Conservation (phyloP, 1,284 basidiomycete species). For the Irpex lacteus region DNA sequence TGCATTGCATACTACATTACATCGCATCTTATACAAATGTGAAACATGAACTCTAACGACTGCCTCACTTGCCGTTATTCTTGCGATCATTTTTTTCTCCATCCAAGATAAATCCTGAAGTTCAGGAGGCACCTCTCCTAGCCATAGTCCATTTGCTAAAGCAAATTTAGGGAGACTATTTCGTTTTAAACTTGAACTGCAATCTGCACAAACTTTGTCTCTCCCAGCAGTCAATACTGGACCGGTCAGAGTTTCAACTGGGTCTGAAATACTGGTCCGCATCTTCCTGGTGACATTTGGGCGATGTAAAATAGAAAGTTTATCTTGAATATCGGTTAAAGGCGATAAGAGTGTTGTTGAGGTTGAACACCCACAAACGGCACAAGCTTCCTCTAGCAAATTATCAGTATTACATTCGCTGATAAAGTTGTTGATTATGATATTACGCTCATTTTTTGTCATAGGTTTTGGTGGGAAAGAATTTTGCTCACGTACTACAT, state of each 20-base stretch:
- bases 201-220: conserved; percentile 4
- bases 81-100: conserved; percentile 28
- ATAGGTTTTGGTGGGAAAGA: too few relatives aligned
- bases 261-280: neutral
- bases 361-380: conserved; percentile 8
- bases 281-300: neutral
- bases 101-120: conserved; percentile 27
- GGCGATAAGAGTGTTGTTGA: neutral
- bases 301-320: neutral
- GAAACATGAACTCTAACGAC: neutral
- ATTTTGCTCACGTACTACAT: too few relatives aligned
- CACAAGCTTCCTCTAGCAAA: conserved; percentile 10
- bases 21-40: conserved; percentile 16
- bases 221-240: conserved; percentile 8
- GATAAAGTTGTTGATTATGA: neutral
- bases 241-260: conserved; percentile 1
- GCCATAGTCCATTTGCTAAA: conserved; percentile 36
- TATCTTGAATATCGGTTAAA: neutral
- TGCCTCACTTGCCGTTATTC: neutral
- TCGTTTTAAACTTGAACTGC: conserved; percentile 8
- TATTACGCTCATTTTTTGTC: neutral
- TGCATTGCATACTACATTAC: conserved; percentile 12
- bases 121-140: conserved; percentile 33
- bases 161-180: conserved; percentile 22
- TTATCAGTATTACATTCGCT: conserved; percentile 2